Evolutionary conservation across 352 stramenopile genomes (phyloP), one percentile per base, ranked within the genome.

Genomic region (Peronospora destructor): DNA sequence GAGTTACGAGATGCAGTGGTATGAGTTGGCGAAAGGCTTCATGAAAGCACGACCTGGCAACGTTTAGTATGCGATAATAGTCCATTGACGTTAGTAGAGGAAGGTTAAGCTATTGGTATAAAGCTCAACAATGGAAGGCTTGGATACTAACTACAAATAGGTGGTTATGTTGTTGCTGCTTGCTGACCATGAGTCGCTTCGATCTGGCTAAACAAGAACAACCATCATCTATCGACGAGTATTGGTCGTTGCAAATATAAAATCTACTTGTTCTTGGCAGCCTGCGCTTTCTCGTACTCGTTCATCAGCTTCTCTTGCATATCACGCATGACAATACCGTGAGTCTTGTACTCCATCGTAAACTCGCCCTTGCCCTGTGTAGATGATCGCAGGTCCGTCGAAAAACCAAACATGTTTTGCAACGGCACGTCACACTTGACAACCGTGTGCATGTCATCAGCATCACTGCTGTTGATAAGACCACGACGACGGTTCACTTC

Each of bases 381-480:
- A 17, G 90, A 85, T 59, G 92, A 97, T 42, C 95, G 81, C 45
- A 99, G 56, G 54, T 98, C 95, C 14, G 95, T 99, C 23, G 91
- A 98, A 68, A 99, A 99, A 2, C 96, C 96, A 76, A 99, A 99
- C 95, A 99, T 99, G 64, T 98, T 89, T 62, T 94, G 94, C 45
- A 99, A 75, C 25, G 96, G 96, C 59, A 99, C 95, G 56, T 97
- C 82, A 60, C 81, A 89, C 45, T 94, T 91, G 42, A 97, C 71
- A 25, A 94, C 85, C 57, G 85, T 96, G 39, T 85, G 79, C 64
- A 97, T 79, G 39, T 98, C 94, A 61, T 96, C 96, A 59, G 96
- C 84, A 63, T 98, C 94, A 58, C 81, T 97, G 63, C 71, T 97
- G 74, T 98, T 94, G 51, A 98, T 98, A 61, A 98, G 80, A 44